Evolutionary conservation across 345 rosid species (phyloP), one percentile per base, ranked within the genome.

Genomic region (Eucalyptus guilfoylei): DNA sequence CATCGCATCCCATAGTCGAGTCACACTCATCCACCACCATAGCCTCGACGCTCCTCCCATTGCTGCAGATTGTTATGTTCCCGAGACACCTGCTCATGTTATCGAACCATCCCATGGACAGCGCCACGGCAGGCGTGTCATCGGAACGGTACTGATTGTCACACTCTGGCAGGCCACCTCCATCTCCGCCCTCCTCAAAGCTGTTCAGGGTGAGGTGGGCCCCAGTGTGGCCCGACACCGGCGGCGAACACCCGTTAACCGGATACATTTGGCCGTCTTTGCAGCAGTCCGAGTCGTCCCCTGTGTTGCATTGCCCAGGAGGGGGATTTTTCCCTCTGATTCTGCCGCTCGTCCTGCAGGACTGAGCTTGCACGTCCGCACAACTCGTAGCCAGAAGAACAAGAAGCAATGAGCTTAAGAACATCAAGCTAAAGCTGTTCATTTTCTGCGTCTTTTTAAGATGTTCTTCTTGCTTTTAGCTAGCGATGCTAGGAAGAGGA

Each of bases 21-120:
- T 88, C 89, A 23, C 87, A 58, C 40, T 88, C 89, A 24, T 88
- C 89, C 80, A 85, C 89, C 80, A 45, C 83, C 89, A 24, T 58
- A 52, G 58, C 55, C 54, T 8, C 50, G 21, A 52, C 2, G 28
- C 55, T 16, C 30, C 30, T 88, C 24, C 81, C 87, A 8, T 88
- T 83, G 40, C 90, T 90, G 55, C 86, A 6, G 28, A 93, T 91
- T 42, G 85, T 90, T n/a, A 89, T 90, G 64, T 48, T 81, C 3
- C 86, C 15, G n/a, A 60, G 52, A 87, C 94, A 93, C 34, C 91
- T 30, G n/a, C 83, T 89, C 24, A 34, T 40, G 11, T 40, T 34
- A 49, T 87, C 45, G 44, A 30, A 90, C 93, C 93, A 92, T 9
- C 92, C 93, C 0, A 91, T 91, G 6, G 94, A 92, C 11, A 92